Evolutionary conservation across 2,329 filamentous ascomycete genomes (phyloP).

Genomic region (Xylariaceae sp.): DNA sequence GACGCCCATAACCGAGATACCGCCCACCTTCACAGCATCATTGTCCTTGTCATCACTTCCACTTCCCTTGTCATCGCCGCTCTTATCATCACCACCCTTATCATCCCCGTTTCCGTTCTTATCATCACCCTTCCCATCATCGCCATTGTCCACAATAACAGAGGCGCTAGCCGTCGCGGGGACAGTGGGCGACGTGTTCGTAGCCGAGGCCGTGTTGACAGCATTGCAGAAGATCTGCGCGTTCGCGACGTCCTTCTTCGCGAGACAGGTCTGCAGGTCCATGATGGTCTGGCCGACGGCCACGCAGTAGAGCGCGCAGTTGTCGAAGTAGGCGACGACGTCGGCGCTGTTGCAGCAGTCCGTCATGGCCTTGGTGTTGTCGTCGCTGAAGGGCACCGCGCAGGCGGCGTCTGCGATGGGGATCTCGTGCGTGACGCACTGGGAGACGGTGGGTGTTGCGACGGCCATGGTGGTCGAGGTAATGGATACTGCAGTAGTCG

Average conservation of each 20-base stretch:
- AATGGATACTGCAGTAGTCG: not conserved
- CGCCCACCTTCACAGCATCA: not conserved
- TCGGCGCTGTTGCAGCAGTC: conserved; percentile 42
- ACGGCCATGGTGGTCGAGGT: not conserved
- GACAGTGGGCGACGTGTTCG: conserved; percentile 9
- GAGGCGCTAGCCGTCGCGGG: conserved; percentile 32
- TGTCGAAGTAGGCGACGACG: conserved; percentile 41
- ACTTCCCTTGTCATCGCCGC: not conserved
- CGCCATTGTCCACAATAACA: conserved; percentile 24
- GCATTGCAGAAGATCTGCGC: conserved; percentile 42
- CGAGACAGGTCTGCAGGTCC: conserved; percentile 37
- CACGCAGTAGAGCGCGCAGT: conserved; percentile 48
- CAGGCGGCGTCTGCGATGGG: conserved; percentile 42
- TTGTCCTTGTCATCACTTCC: not conserved
- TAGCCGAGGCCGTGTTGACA: conserved; percentile 35
- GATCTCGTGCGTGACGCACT: conserved; percentile 36
- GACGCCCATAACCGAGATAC: not conserved
- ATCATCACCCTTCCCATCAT: not conserved
- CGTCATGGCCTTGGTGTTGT: conserved; percentile 40
- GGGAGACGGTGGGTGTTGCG: conserved; percentile 19
- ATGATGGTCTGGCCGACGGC: conserved; percentile 36
- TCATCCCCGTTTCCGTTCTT: not conserved
- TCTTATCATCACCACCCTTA: not conserved
- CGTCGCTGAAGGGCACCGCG: conserved; percentile 37
- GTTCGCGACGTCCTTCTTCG: conserved; percentile 34